Base-by-base conservation (phyloP, 176 grass and related monocot species). In the Luzula sylvatica region DNA sequence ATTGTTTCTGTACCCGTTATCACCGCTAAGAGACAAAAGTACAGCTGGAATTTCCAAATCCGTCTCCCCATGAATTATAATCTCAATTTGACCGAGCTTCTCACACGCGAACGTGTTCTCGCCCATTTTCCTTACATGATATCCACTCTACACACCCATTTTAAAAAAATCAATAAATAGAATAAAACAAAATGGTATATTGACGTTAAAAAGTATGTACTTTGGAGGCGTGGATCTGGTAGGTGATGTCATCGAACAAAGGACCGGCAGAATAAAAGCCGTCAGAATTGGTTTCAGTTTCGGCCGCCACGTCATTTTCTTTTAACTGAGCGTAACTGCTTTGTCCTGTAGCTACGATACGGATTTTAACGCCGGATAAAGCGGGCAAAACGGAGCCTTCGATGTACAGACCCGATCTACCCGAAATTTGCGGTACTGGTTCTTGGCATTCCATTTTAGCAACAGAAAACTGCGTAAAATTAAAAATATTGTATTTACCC, bases 1-100 rank as follows among this genome's bases (percentile, higher is more conserved):
- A 61, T 98, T 98, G 64, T 98, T 98, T 80, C 92, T 74, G 75
- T 90, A 98, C 15, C 85, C 85, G 74, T 82, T 82, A 63, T 98
- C 92, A 3, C 92, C 86, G 72, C 85, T 98, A 65, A 98, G 73
- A 65, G 92, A 90, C 50, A 98, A 66, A 4, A 98, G 77, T 63
- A 98, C 85, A 53, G 85, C 73, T 5, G 92, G 92, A 51, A 90
- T 59, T 54, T 88, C 78, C 17, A 60, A 60, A 52, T 82, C 67
- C 27, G 62, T 54, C 82, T 82, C 81, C 53, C 67, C 70, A 68
- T 66, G 69, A 52, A 86, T 86, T 30, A 32, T 42, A 8, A 77
- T 81, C 14, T 41, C 53, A 65, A 98, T 90, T 72, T 90, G 81
- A 75, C 92, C 75, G 66, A 98, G 72, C 58, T 98, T 90, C 65